phyloP scores from a whole-genome alignment of 371 early-diverging fungal genomes.

The Mortierella sp. region DNA sequence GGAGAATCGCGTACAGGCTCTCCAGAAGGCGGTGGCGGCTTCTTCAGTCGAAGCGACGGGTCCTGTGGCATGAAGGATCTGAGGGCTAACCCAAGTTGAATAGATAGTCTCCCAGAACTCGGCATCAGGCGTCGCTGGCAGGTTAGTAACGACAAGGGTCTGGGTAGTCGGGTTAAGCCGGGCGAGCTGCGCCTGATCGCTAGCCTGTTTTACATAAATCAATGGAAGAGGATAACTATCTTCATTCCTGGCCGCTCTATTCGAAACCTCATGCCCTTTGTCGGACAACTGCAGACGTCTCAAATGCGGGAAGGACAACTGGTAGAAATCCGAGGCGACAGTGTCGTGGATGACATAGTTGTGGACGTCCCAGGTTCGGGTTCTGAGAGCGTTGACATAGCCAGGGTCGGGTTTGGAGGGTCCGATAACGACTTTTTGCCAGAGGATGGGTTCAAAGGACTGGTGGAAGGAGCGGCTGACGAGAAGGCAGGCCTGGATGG shows the following conservation, averaged over 20 bases:
- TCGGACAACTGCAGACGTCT: not conserved
- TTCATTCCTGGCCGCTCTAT: not conserved
- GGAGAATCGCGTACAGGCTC: not conserved
- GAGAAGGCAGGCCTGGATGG: conserved; percentile 1
- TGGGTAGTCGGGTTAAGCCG: not conserved
- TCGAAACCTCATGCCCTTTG: too few relatives aligned
- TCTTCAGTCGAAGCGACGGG: not conserved
- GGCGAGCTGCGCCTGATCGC: not conserved
- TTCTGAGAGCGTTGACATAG: not conserved
- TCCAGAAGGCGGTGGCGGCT: not conserved
- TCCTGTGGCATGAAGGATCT: not conserved
- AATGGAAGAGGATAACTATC: not conserved
- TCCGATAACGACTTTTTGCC: conserved; percentile 1
- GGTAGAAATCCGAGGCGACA: not conserved
- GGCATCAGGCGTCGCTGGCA: not conserved
- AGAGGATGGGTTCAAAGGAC: not conserved
- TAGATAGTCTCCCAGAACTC: not conserved
- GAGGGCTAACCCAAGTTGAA: not conserved
- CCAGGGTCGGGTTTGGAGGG: not conserved
- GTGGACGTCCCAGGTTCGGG: not conserved
- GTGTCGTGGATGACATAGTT: not conserved
- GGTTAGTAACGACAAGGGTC: not conserved
- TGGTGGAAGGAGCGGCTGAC: not conserved
- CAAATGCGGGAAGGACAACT: not conserved
- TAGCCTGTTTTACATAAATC: not conserved